Base-by-base conservation (phyloP, 352 stramenopile genomes). In the Phytophthora colocasiae region DNA sequence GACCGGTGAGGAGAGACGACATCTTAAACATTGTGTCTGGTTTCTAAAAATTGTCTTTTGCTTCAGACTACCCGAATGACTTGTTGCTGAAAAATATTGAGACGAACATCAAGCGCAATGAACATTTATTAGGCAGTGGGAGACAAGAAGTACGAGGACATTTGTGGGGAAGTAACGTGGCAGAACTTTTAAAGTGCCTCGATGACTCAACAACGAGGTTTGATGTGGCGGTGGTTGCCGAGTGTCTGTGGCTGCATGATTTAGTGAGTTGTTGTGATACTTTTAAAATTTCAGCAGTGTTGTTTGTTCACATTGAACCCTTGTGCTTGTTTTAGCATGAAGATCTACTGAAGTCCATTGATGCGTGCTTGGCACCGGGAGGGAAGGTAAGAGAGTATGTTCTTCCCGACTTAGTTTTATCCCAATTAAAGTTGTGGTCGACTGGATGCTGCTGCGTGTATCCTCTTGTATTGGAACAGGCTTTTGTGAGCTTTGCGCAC, bases 221-320 rank as follows among this genome's bases (percentile, higher is more conserved):
- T 56, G 66, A 87, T 48, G 68, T 87, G 31, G 78, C 63, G 12
- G 63, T 87, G 12, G 71, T 85, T 32, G 78, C 78, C 3, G 78
- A 87, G 56, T 87, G 78, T 55, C 48, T 87, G 14, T 87, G 75
- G 78, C 55, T 87, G 8, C 78, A 87, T 60, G 57, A 82, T 27
- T 54, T 83, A 63, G 77, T 81, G 66, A 24, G 29, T 55, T 32
- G n/a, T 47, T 19, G 6, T 34, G 6, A 11, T 34, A 34, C 31
- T 11, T 34, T 34, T 3, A 14, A 36, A 36, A 36, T 2, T 14
- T 1, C 31, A 36, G 31, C 12, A 36, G 8, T 36, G 31, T 36
- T 36, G 4, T 12, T 36, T 36, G 12, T 36, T 36, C 1, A 14
- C 3, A 10, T 36, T 36, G 29, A 34, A 9, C 29, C 29, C 1